Percentiles rank a stretch among this genome's conserved stretches.
Conservation (phyloP, 768 basidiomycete genomes). For the Trametes elegans region DNA sequence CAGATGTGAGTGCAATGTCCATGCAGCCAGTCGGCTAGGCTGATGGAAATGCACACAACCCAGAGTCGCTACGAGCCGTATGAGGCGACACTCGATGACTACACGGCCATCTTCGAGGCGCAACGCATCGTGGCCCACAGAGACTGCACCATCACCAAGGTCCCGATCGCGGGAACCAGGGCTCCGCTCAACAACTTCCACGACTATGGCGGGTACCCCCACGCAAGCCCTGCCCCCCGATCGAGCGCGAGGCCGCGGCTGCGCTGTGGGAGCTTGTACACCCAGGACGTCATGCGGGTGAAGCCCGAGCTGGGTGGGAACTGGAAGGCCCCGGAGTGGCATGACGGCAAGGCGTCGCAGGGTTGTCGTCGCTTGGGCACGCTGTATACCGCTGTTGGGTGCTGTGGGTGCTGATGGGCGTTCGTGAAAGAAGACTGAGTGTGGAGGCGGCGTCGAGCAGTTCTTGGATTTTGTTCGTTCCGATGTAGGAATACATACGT, state of each 20-base stretch:
- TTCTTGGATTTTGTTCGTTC: no score
- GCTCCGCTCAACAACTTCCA: slow-evolving; percentile 67
- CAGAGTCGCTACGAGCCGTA: slow-evolving; percentile 62
- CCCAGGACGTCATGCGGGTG: slow-evolving; percentile 57
- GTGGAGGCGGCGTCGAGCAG: no score
- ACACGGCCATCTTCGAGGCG: slow-evolving; percentile 61
- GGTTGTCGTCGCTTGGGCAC: no score
- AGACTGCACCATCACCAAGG: slow-evolving; percentile 76
- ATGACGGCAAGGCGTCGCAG: no score
- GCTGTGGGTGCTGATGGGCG: no score
- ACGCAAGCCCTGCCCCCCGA: slow-evolving; percentile 74
- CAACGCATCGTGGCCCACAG: slow-evolving; percentile 81
- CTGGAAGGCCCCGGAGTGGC: no score
- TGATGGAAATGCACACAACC: slow-evolving; percentile 38
- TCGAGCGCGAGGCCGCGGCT: slow-evolving; percentile 50
- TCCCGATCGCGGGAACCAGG: slow-evolving; percentile 83
- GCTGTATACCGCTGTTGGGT: no score
- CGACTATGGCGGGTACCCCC: slow-evolving; percentile 81
- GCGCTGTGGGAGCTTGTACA: slow-evolving; percentile 73
- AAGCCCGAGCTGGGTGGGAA: slow-evolving; percentile 59
- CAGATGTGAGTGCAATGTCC: slow-evolving; percentile 64
- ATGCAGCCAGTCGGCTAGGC: no score
- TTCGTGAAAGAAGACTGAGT: no score
- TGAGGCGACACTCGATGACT: slow-evolving; percentile 51
- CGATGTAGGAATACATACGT: no score